Evolutionary conservation across 1,139 yeast genomes (phyloP).

Genomic region (Sugiyamaella paludigena): DNA sequence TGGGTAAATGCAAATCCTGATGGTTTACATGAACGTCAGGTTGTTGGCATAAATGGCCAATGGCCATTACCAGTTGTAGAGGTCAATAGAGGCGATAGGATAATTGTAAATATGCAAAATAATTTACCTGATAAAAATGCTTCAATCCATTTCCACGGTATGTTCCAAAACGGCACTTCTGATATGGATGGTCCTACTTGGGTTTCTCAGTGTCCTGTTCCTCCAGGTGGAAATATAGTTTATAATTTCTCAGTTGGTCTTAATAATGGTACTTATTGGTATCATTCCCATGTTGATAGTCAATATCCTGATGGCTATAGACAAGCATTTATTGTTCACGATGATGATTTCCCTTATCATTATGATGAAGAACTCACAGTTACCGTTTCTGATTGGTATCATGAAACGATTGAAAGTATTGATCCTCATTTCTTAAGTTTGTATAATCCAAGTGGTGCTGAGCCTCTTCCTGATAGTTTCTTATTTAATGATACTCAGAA

Average conservation of each 20-base stretch:
- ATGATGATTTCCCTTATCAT: constrained; percentile 51
- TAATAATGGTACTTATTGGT: constrained; percentile 90
- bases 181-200: constrained; percentile 88
- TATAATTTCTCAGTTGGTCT: constrained; percentile 72
- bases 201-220: constrained; percentile 85
- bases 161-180: constrained; percentile 75
- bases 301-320: constrained; percentile 94
- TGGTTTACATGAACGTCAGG: constrained; percentile 60
- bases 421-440: constrained; percentile 55
- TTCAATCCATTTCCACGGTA: constrained; percentile 86
- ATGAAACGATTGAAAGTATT: constrained; percentile 54
- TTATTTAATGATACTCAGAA: constrained; percentile 76
- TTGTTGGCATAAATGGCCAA: constrained; percentile 74
- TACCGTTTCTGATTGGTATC: constrained; percentile 82
- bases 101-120: constrained; percentile 65
- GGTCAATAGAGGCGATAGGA: constrained; percentile 70
- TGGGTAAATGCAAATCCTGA: constrained; percentile 80
- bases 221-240: constrained; percentile 68
- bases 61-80: constrained; percentile 83
- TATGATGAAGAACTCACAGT: constrained; percentile 73
- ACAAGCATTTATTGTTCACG: constrained; percentile 70
- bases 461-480: constrained; percentile 82
- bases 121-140: constrained; percentile 62
- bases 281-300: constrained; percentile 83
- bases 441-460: constrained; percentile 94